phyloP scores from a whole-genome alignment of 108 stramenopile genomes.

The Aureococcus anophagefferens region DNA sequence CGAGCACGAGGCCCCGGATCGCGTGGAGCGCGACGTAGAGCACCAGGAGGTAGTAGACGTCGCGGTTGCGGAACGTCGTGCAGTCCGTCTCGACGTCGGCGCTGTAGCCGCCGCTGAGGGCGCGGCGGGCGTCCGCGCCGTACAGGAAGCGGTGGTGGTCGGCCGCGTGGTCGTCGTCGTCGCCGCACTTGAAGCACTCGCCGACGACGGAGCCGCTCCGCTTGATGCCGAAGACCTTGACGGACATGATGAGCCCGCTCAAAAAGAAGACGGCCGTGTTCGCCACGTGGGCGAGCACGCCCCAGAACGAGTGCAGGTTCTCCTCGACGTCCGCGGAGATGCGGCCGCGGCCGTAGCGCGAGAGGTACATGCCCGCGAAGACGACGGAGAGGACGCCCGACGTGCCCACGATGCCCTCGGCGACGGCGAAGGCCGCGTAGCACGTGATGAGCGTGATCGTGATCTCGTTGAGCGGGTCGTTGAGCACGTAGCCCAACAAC shows the following conservation, averaged over 20 bases:
- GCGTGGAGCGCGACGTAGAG: slow-evolving; percentile 6
- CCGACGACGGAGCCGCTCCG: no score
- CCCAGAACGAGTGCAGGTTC: slow-evolving; percentile 23
- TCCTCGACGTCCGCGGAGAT: slow-evolving; percentile 22
- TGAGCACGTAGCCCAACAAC: slow-evolving; percentile 17
- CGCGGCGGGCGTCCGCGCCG: no score
- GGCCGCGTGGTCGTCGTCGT: no score
- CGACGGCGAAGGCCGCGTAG: slow-evolving; percentile 27
- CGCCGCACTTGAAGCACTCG: no score
- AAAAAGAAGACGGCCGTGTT: not conserved
- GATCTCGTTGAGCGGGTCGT: slow-evolving; percentile 16
- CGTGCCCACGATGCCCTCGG: slow-evolving; percentile 19
- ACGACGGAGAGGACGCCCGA: slow-evolving; percentile 29
- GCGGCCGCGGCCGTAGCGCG: slow-evolving; percentile 2
- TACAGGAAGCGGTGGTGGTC: no score
- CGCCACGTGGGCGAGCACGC: slow-evolving; percentile 13
- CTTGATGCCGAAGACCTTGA: no score
- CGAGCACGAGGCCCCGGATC: slow-evolving; percentile 11
- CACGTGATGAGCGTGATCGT: slow-evolving; percentile 21
- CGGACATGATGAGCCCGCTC: not conserved
- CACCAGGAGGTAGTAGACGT: slow-evolving; percentile 9
- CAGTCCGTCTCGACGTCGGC: no score
- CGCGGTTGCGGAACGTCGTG: no score
- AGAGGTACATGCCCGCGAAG: slow-evolving; percentile 17
- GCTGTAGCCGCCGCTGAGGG: no score